Base-by-base conservation (phyloP, 225 moss, liverwort and hornwort species). In the Neckera pumila region DNA sequence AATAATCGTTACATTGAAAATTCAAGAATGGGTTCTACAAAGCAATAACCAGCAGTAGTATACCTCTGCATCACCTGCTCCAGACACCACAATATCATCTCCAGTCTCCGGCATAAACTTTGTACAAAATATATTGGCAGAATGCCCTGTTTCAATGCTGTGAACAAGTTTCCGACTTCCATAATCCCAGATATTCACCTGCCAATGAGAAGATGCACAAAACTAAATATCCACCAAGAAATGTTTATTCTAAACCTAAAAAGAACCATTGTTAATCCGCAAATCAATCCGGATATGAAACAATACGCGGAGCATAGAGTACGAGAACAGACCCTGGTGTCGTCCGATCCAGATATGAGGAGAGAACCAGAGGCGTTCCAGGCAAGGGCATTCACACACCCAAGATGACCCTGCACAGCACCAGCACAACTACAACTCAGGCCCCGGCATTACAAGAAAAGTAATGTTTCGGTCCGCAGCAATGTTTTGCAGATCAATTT, bases 61-160 rank as follows among this genome's bases (percentile, higher is more conserved):
- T 96, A 99, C 99, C 99, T 99, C 99, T 82, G 96, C 95, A 92
- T 99, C 99, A 88, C 97, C 99, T 80, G 99, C 97, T 70, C 97
- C 99, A 73, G 99, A 99, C 60, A 97, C 96, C 70, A 99, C 93
- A 82, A 99, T 86, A 93, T 97, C 96, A 85, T 99, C 99, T 84
- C 97, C 97, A 83, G 99, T 99, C 92, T 99, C 97, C 78, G 99
- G 97, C 99, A 97, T 95, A 89, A 96, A 99, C 91, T 97, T 97
- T 89, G 99, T 97, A 92, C 99, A 99, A 84, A 97, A 99, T 87
- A 99, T 99, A 69, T 99, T 97, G 60, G 94, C 95, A 81, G 99
- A 95, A 86, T 99, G 99, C 78, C 99, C 99, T 45, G 97, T 99
- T 89, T 96, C 96, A 86, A 99, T 96, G 89, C 96, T 96, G 86